These are phyloP conservation scores for Aspergillus kassunensis DNA, from an alignment of 495 filamentous ascomycete genomes.

Conservation along the genomic window DNA sequence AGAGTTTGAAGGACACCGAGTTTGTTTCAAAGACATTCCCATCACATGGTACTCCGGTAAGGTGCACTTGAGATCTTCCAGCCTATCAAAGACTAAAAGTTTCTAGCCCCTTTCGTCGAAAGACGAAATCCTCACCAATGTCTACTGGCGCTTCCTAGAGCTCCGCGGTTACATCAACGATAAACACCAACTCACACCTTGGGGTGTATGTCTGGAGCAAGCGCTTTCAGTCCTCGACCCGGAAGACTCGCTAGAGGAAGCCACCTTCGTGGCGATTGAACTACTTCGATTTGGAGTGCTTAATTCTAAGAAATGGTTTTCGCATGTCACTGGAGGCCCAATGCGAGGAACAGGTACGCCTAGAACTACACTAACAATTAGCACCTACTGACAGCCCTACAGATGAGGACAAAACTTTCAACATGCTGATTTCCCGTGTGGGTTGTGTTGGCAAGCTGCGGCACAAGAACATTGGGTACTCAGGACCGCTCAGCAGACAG, in stretches of 20 bases:
- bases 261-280: slow-evolving; percentile 74
- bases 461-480: slow-evolving; percentile 85
- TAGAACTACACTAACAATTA: neutral
- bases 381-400: neutral
- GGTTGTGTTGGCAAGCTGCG: slow-evolving; percentile 76
- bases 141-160: slow-evolving; percentile 83
- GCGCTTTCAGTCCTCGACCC: slow-evolving; percentile 60
- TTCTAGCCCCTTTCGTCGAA: slow-evolving; percentile 42
- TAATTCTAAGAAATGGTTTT: slow-evolving; percentile 59
- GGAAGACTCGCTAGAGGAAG: slow-evolving; percentile 53
- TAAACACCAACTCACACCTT: slow-evolving; percentile 73
- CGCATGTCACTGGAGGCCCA: slow-evolving; percentile 55
- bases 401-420: slow-evolving; percentile 63
- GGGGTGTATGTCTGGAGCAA: slow-evolving; percentile 74
- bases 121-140: slow-evolving; percentile 71
- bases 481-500: slow-evolving; percentile 87
- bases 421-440: slow-evolving; percentile 78
- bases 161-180: slow-evolving; percentile 79
- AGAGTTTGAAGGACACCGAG: slow-evolving; percentile 57
- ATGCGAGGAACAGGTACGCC: slow-evolving; percentile 53
- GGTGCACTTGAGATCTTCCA: neutral
- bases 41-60: slow-evolving; percentile 33
- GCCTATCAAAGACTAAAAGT: neutral
- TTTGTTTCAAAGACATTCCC: slow-evolving; percentile 65
- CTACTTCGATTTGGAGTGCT: slow-evolving; percentile 71